A percentile compares a stretch with the other conserved stretches of the same genome.
phyloP scores from a whole-genome alignment of 495 filamentous ascomycete genomes.

The Aspergillus homomorphus region DNA sequence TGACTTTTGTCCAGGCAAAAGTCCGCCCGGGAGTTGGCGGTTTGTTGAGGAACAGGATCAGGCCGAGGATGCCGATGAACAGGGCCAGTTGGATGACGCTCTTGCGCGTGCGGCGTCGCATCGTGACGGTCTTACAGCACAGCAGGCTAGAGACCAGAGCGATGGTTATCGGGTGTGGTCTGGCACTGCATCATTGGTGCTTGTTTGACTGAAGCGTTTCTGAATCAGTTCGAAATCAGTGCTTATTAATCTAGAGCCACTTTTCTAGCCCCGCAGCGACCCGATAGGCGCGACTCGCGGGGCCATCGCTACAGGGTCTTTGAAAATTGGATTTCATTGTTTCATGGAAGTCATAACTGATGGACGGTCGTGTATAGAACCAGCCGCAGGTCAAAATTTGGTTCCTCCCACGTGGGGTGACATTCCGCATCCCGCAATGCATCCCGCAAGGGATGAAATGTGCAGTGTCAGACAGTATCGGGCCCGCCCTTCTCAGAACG shows the following conservation, averaged over 20 bases:
- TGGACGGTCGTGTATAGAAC: too few relatives aligned
- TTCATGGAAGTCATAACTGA: too few relatives aligned
- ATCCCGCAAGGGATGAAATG: background rate
- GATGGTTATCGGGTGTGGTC: too few relatives aligned
- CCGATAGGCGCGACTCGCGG: background rate
- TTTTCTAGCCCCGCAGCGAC: background rate
- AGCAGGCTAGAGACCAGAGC: too few relatives aligned
- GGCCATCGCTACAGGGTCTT: background rate
- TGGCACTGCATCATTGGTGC: background rate
- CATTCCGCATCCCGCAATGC: too few relatives aligned
- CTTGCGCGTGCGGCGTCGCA: conserved; percentile 21
- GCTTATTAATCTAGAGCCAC: background rate
- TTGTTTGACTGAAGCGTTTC: background rate
- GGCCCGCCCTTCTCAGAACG: background rate
- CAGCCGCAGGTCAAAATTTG: too few relatives aligned
- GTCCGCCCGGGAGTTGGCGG: conserved; percentile 25
- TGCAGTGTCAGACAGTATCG: background rate
- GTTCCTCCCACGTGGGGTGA: too few relatives aligned
- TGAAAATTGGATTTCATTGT: background rate
- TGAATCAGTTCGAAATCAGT: background rate
- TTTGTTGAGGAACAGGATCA: conserved; percentile 35
- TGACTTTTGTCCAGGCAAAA: conserved; percentile 38
- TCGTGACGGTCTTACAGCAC: background rate
- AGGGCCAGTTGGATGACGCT: conserved; percentile 28
- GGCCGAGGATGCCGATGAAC: conserved; percentile 27